Evolutionary conservation across 2,329 filamentous ascomycete genomes (phyloP).

Genomic region (Colletotrichum higginsianum): DNA sequence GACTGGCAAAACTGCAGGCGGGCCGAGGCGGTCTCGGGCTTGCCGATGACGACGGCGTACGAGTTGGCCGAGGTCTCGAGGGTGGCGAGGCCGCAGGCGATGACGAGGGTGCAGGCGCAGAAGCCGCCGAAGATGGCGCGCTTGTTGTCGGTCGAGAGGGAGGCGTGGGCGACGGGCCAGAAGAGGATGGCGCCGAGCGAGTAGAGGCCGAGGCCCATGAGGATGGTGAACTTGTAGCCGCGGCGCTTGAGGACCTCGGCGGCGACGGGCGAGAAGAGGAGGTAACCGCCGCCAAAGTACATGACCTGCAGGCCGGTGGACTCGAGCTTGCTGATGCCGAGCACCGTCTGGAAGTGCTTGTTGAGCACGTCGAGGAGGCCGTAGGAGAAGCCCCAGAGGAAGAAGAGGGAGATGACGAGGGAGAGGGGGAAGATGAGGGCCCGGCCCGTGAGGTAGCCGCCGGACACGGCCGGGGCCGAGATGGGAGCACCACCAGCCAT

Average conservation of each 20-base stretch:
- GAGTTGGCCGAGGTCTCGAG: constrained; percentile 85
- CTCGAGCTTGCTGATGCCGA: constrained; percentile 59
- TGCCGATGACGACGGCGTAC: constrained; percentile 67
- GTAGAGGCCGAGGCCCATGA: constrained; percentile 75
- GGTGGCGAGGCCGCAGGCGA: constrained; percentile 80
- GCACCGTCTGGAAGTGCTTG: constrained; percentile 64
- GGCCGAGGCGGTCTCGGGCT: constrained; percentile 67
- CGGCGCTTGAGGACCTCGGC: constrained; percentile 58
- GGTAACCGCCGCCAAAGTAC: constrained; percentile 55
- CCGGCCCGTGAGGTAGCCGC: constrained; percentile 55
- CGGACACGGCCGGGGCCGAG: constrained; percentile 52
- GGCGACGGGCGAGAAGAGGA: constrained; percentile 57
- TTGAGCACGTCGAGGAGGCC: constrained; percentile 53
- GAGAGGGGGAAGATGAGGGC: constrained; percentile 63
- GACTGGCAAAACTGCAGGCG: constrained; percentile 68
- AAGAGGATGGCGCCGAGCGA: constrained; percentile 70
- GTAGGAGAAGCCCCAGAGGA: constrained; percentile 43
- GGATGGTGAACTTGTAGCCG: constrained; percentile 60
- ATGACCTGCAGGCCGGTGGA: constrained; percentile 61
- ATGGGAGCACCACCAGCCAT: constrained; percentile 60
- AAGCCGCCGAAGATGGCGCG: constrained; percentile 77
- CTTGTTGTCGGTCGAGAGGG: constrained; percentile 57
- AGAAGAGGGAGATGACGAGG: constrained; percentile 57
- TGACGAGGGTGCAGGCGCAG: constrained; percentile 80
- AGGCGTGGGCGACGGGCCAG: constrained; percentile 64